Evolutionary conservation across 371 early-diverging fungal genomes (phyloP).

Genomic region (Mortierella sp.): DNA sequence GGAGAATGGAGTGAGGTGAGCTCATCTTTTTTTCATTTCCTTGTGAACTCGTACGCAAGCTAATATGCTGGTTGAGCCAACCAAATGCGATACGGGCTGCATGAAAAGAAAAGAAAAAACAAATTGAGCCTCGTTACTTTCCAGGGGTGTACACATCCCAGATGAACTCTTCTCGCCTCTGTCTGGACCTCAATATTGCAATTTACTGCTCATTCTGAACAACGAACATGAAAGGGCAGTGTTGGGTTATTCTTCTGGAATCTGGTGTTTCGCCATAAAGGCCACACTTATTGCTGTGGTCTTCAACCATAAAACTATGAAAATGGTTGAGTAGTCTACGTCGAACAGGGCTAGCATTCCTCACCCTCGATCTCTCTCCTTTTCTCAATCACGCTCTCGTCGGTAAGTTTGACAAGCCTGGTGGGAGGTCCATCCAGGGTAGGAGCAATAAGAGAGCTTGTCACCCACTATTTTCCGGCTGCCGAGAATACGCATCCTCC

Average conservation of each 20-base stretch:
- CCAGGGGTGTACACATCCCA: no score
- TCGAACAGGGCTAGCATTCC: no score
- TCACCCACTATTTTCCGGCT: no score
- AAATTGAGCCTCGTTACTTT: no score
- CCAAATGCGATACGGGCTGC: background rate
- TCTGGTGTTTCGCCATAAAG: background rate
- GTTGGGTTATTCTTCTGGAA: background rate
- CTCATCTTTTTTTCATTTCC: background rate
- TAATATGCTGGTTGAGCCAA: background rate
- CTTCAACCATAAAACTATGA: background rate
- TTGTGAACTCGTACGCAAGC: background rate
- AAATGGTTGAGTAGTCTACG: background rate
- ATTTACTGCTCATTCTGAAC: background rate
- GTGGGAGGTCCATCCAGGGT: no score
- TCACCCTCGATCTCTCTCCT: no score
- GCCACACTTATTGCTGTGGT: background rate
- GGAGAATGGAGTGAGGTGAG: background rate
- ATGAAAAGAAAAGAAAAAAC: background rate
- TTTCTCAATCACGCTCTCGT: no score
- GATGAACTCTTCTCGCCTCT: background rate
- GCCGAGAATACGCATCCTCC: no score
- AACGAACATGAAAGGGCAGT: background rate
- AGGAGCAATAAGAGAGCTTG: no score
- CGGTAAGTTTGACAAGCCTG: no score
- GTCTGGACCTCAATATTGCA: conserved; percentile 1